phyloP scores from a whole-genome alignment of 2,329 filamentous ascomycete species.

The Exophiala sp. region DNA sequence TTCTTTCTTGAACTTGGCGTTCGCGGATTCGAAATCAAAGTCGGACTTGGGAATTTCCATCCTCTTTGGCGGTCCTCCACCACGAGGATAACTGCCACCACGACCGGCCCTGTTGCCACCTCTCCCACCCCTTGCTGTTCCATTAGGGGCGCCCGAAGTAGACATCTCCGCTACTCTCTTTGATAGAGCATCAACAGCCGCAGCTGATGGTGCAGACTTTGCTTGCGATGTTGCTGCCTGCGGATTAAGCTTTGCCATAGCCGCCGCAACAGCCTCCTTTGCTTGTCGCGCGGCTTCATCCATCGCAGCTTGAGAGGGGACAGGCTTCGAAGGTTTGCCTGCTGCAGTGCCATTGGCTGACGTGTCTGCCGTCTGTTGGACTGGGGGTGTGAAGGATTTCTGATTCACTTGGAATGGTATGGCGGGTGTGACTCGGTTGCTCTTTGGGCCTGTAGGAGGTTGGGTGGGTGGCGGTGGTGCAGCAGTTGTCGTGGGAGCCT shows the following conservation, averaged over 20 bases:
- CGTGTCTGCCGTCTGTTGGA: slow-evolving; percentile 31
- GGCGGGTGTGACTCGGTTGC: slow-evolving; percentile 41
- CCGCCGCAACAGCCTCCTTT: slow-evolving; percentile 47
- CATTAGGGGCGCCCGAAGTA: slow-evolving; percentile 36
- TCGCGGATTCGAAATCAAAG: slow-evolving; percentile 82
- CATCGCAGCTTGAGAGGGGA: slow-evolving; percentile 33
- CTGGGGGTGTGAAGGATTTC: slow-evolving; percentile 35
- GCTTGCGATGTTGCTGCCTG: slow-evolving; percentile 24
- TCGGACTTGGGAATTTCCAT: slow-evolving; percentile 86
- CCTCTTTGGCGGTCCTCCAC: slow-evolving; percentile 47
- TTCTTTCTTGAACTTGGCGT: slow-evolving; percentile 85
- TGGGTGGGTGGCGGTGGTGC: slow-evolving; percentile 21
- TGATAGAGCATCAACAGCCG: slow-evolving; percentile 39
- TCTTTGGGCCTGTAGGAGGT: slow-evolving; percentile 34
- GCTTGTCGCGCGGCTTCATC: slow-evolving; percentile 46
- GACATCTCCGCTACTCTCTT: slow-evolving; percentile 44
- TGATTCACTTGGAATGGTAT: slow-evolving; percentile 38
- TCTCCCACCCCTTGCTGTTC: slow-evolving; percentile 36
- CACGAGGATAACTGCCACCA: slow-evolving; percentile 38
- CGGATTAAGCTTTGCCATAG: slow-evolving; percentile 45
- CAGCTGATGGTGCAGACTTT: slow-evolving; percentile 35
- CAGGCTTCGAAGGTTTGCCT: slow-evolving; percentile 22
- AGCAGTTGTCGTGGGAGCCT: slow-evolving; percentile 16
- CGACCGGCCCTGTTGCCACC: slow-evolving; percentile 43
- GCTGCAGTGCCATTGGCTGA: slow-evolving; percentile 32